Evolutionary conservation across 208 protist genomes (phyloP).

Genomic region (Leishmania tropica): DNA sequence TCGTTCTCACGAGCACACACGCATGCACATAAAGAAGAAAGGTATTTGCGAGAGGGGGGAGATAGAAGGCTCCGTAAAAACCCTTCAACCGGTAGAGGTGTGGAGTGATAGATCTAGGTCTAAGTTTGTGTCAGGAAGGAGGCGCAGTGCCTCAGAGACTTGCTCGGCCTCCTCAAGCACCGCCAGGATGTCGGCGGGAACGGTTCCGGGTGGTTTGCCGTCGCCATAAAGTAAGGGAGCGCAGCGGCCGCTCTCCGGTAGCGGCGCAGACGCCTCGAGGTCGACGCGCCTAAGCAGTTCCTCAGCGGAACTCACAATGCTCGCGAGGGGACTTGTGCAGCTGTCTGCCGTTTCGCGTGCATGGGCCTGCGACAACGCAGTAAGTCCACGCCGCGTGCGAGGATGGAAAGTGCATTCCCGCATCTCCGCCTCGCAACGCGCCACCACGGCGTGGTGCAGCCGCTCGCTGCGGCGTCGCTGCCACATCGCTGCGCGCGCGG

Average conservation of each 20-base stretch:
- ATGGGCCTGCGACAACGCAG: background rate
- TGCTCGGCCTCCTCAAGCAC: constrained; percentile 20
- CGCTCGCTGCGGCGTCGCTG: constrained; percentile 19
- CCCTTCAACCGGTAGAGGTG: background rate
- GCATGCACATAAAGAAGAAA: background rate
- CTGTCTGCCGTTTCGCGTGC: background rate
- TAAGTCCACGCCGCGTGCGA: constrained; percentile 3
- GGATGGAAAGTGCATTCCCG: constrained; percentile 49
- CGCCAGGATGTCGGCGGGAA: constrained; percentile 15
- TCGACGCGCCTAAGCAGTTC: constrained; percentile 18
- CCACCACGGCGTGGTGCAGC: constrained; percentile 18
- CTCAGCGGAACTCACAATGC: constrained; percentile 18
- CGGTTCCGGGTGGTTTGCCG: background rate
- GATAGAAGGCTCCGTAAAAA: background rate
- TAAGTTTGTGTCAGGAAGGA: background rate
- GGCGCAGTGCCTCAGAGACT: constrained; percentile 7
- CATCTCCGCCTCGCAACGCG: constrained; percentile 24
- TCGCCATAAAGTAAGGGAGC: background rate
- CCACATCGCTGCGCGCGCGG: constrained; percentile 25
- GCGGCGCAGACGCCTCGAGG: background rate
- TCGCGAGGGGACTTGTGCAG: background rate
- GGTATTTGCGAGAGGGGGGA: background rate
- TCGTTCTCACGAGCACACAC: background rate
- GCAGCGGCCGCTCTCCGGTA: background rate
- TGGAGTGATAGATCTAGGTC: background rate